These are phyloP conservation scores for Cyclotella atomus DNA, from an alignment of 108 stramenopile species.

Conservation along the genomic window DNA sequence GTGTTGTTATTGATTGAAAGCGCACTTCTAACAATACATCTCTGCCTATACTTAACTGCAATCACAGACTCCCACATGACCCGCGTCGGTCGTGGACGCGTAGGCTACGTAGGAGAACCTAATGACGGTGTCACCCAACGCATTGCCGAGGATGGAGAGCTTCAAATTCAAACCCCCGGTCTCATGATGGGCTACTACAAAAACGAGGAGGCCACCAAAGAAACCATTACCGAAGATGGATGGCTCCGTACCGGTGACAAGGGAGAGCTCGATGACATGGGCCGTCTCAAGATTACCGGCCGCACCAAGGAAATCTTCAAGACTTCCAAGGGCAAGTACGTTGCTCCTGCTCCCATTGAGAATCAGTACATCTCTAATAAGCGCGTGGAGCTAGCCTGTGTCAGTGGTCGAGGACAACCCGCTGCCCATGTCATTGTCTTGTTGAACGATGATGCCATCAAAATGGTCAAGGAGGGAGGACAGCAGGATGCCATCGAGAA, in stretches of 20 bases:
- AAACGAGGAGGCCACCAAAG: constrained; percentile 83
- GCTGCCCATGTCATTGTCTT: constrained; percentile 70
- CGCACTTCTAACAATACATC: too few species aligned
- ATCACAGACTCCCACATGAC: constrained; percentile 57
- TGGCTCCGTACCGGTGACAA: constrained; percentile 90
- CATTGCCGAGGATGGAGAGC: constrained; percentile 77
- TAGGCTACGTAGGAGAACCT: constrained; percentile 76
- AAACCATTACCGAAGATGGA: constrained; percentile 82
- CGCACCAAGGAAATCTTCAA: constrained; percentile 89
- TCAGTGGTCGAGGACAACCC: constrained; percentile 68
- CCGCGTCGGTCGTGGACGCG: constrained; percentile 51
- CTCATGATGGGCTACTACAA: constrained; percentile 86
- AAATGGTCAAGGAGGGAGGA: constrained; percentile 28
- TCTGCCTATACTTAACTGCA: too few species aligned
- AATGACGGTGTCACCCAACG: constrained; percentile 70
- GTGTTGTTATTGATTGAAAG: too few species aligned
- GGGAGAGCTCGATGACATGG: constrained; percentile 75
- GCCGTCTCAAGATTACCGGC: constrained; percentile 87
- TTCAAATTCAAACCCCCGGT: constrained; percentile 67
- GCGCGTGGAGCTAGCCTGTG: constrained; percentile 72
- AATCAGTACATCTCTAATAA: constrained; percentile 60
- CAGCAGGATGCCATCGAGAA: constrained; percentile 54
- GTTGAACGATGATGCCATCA: constrained; percentile 65
- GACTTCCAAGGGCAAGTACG: constrained; percentile 84
- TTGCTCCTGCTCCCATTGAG: constrained; percentile 83